Percentiles rank a stretch among this genome's conserved stretches.
Conservation (phyloP, 257 asterid genomes). For the Ocimum tenuiflorum region DNA sequence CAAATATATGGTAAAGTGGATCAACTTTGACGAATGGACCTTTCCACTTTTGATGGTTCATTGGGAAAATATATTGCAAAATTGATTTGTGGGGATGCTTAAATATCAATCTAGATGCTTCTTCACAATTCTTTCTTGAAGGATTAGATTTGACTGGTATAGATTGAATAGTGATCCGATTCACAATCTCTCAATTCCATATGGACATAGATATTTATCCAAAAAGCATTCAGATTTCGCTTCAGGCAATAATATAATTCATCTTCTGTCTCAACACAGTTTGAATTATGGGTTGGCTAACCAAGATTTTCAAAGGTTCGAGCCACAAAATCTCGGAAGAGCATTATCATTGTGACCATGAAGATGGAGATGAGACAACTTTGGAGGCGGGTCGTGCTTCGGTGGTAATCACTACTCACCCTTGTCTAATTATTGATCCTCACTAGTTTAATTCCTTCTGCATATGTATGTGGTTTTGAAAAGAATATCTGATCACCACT, state of each 20-base stretch:
- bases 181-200: background rate
- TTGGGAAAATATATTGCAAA: background rate
- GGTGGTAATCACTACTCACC: conserved; percentile 22
- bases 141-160: background rate
- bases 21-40: conserved; percentile 1
- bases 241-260: background rate
- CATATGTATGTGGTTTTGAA: background rate
- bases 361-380: conserved; percentile 33
- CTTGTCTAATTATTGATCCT: background rate
- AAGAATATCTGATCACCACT: conserved; percentile 6
- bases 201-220: background rate
- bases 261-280: background rate
- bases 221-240: background rate
- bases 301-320: conserved; percentile 67
- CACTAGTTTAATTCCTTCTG: background rate
- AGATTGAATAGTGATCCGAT: background rate
- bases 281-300: conserved; percentile 58
- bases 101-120: background rate
- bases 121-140: background rate
- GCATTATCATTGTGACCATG: conserved; percentile 40
- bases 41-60: background rate
- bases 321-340: conserved; percentile 46
- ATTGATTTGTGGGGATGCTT: background rate
- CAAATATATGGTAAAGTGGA: background rate
- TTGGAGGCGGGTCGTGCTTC: conserved; percentile 41